These are phyloP conservation scores for Anisogramma anomala DNA, from an alignment of 2,329 filamentous ascomycete genomes.

Conservation along the genomic window DNA sequence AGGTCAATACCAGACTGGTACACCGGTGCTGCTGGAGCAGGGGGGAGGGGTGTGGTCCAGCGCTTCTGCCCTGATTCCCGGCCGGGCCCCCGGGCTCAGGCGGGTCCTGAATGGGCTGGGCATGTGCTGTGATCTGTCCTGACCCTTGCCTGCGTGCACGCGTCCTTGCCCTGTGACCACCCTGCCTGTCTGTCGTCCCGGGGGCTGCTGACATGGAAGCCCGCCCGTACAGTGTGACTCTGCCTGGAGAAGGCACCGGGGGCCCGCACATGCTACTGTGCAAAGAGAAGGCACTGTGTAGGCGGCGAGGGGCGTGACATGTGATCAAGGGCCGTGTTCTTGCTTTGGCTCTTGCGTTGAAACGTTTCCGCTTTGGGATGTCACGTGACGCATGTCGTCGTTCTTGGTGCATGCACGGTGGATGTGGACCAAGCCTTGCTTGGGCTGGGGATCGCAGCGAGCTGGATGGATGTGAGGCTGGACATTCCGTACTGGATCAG, in stretches of 20 bases:
- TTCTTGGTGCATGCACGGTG: neutral
- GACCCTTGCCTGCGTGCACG: neutral
- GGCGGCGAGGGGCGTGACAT: constrained; percentile 7
- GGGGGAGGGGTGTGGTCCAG: no score
- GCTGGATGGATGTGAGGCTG: no score
- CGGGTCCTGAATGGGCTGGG: neutral
- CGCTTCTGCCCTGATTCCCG: no score
- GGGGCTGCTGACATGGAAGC: constrained; percentile 9
- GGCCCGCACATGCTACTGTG: neutral
- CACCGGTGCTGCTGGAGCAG: neutral
- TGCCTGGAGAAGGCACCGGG: neutral
- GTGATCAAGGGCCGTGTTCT: constrained; percentile 10
- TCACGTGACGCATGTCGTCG: constrained; percentile 8
- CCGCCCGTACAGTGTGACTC: constrained; percentile 8
- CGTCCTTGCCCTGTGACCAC: constrained; percentile 1
- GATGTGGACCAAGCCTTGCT: no score
- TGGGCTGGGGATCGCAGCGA: no score
- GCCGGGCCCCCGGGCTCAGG: no score
- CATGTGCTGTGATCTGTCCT: constrained; percentile 4
- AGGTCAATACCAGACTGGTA: constrained; percentile 9
- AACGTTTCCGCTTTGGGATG: constrained; percentile 2
- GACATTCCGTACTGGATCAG: no score
- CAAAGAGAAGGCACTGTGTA: constrained; percentile 2
- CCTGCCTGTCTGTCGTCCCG: constrained; percentile 3
- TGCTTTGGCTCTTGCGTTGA: neutral